Base-by-base conservation (phyloP, 164 flowering plant genomes). In the Houttuynia cordata region DNA sequence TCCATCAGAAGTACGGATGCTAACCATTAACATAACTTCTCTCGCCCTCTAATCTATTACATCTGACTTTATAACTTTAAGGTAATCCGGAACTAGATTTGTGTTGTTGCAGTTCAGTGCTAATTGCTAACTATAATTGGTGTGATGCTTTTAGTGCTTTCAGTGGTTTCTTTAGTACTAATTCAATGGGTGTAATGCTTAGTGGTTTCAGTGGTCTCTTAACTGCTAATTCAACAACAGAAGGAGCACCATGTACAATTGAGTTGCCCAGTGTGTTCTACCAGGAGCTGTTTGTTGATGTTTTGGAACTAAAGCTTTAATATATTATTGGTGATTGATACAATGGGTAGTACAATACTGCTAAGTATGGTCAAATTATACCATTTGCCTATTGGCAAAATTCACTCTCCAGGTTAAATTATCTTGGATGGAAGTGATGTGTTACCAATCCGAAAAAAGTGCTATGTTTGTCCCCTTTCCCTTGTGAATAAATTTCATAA, bases 1-100 rank as follows among this genome's bases (percentile, higher is more conserved):
- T 75, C 97, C 82, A 85, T 86, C 97, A 82, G 99, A 93, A 86
- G 99, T 93, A 93, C 72, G 97, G 87, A 81, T 88, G 76, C 95
- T 90, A 82, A 93, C 96, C 81, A 90, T 88, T 93, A 82, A 93
- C 95, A 85, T 80, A 78, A 90, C 87, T 76, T 76, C 71, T 71
- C 59, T 79, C 79, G 67, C 75, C 72, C 65, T 84, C 90, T 78
- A 81, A 83, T 81, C 76, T 80, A 74, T 69, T 64, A 68, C 78
- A 76, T 52, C 78, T 74, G 82, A 83, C 95, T 67, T 10, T 45
- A 14, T 65, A 67, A 64, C 73, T 71, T 71, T 64, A 56, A 24
- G 77, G 63, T 77, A 61, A 60, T 80, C 77, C 90, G 85, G 77
- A 85, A 85, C 64, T 67, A 62, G 70, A 63, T 77, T n/a, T 57